These are phyloP conservation scores for Kokia cookei DNA, from an alignment of 441 rosid species.

Conservation along the genomic window DNA sequence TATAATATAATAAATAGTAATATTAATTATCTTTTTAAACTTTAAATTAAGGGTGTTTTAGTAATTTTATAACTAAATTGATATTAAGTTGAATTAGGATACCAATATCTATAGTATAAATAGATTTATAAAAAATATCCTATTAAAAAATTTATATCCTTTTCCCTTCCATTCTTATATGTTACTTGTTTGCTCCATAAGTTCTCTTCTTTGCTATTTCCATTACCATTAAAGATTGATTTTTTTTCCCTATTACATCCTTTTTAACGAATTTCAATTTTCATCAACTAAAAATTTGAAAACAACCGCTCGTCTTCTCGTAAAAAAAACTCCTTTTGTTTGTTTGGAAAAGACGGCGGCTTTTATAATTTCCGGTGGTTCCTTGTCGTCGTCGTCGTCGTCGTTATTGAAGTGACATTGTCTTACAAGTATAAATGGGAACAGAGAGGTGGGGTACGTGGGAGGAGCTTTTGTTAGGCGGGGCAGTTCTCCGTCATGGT, in stretches of 20 bases:
- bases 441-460: slow-evolving; percentile 72
- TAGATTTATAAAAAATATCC: too few species aligned
- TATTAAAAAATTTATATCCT: too few species aligned
- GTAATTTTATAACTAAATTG: too few species aligned
- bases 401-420: not conserved
- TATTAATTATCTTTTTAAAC: too few species aligned
- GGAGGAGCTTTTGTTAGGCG: slow-evolving; percentile 91
- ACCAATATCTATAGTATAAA: too few species aligned
- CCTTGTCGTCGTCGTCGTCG: not conserved
- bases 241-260: not conserved
- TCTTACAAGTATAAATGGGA: slow-evolving; percentile 36
- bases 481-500: slow-evolving; percentile 86
- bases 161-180: too few species aligned
- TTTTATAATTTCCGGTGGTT: not conserved
- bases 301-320: not conserved
- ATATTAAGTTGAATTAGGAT: too few species aligned
- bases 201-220: too few species aligned
- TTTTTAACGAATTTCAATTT: not conserved
- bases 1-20: too few species aligned
- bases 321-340: slow-evolving; percentile 23
- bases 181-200: too few species aligned
- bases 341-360: slow-evolving; percentile 4
- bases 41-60: too few species aligned
- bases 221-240: too few species aligned
- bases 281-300: not conserved